Conservation (phyloP, 805 yeast species). For the Starmerella vaccinii region DNA sequence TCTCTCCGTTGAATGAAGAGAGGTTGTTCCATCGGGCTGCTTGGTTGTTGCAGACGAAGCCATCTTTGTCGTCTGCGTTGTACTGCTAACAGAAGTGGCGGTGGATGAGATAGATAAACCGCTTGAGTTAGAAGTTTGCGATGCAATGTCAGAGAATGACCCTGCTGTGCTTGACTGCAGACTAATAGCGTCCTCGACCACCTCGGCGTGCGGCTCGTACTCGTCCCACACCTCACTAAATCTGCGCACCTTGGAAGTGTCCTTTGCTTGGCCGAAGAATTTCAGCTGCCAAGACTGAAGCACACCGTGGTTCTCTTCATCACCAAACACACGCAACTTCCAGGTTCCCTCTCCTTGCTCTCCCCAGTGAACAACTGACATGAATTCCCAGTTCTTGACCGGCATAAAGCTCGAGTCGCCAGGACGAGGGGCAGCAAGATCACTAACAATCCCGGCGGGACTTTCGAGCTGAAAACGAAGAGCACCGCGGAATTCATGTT, state of each 20-base stretch:
- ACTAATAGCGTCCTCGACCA: constrained; percentile 10
- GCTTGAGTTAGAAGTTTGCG: not conserved
- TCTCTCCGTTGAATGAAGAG: not conserved
- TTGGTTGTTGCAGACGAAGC: not conserved
- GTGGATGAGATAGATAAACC: not conserved
- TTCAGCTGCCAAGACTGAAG: constrained; percentile 66
- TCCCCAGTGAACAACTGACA: constrained; percentile 99
- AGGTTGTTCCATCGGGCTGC: not conserved
- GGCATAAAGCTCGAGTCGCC: constrained; percentile 51
- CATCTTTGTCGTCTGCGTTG: not conserved
- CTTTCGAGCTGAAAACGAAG: constrained; percentile 56
- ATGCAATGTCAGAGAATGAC: not conserved
- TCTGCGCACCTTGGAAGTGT: constrained; percentile 49
- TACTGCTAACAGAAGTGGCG: not conserved
- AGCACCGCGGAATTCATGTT: constrained; percentile 56
- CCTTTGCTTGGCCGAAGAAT: constrained; percentile 70
- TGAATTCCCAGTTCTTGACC: constrained; percentile 76
- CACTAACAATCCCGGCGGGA: constrained; percentile 65
- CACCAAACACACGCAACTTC: constrained; percentile 55
- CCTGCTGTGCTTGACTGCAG: not conserved
- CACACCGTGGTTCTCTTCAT: constrained; percentile 27
- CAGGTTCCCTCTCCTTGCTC: constrained; percentile 71
- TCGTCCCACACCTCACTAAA: constrained; percentile 31
- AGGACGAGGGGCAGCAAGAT: constrained; percentile 58
- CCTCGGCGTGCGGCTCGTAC: constrained; percentile 16